phyloP scores from a whole-genome alignment of 2,329 filamentous ascomycete genomes.

The Sarocladiaceae sp. region DNA sequence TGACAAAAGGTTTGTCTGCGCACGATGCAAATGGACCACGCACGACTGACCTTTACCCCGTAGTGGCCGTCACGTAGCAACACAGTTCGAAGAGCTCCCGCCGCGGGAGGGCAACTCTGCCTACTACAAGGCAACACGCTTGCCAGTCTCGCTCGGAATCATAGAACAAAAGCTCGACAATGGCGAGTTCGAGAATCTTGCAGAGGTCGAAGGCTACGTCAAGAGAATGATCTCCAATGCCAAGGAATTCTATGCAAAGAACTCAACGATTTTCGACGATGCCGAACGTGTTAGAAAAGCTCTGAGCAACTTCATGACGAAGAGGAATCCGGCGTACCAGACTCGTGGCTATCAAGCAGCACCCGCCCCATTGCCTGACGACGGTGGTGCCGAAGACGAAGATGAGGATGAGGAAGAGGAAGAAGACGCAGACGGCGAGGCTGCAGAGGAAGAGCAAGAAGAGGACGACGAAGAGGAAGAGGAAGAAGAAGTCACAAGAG shows the following conservation, averaged over 20 bases:
- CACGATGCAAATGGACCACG: background rate
- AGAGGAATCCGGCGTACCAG: constrained; percentile 79
- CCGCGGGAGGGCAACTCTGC: constrained; percentile 60
- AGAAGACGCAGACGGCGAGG: constrained; percentile 22
- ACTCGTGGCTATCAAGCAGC: constrained; percentile 63
- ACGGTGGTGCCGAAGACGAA: constrained; percentile 25
- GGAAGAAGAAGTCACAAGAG: constrained; percentile 18
- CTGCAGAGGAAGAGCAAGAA: constrained; percentile 22
- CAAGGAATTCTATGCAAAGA: constrained; percentile 76
- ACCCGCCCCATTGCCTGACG: constrained; percentile 64
- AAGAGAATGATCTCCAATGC: constrained; percentile 86
- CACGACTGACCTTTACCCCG: constrained; percentile 12
- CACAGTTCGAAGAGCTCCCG: constrained; percentile 70
- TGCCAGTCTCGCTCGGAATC: constrained; percentile 74
- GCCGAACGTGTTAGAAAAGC: constrained; percentile 84
- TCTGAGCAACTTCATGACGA: constrained; percentile 82
- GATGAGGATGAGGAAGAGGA: constrained; percentile 23
- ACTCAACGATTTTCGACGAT: constrained; percentile 71
- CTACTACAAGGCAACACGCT: constrained; percentile 72
- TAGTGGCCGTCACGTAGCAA: constrained; percentile 70
- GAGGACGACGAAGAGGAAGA: constrained; percentile 25
- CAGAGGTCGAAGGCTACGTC: constrained; percentile 76
- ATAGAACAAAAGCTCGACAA: constrained; percentile 72
- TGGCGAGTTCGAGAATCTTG: constrained; percentile 64
- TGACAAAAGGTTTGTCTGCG: constrained; percentile 68